A percentile compares a stretch with the other conserved stretches of the same genome.
These are phyloP conservation scores for Cladophialophora exuberans DNA, from an alignment of 2,329 filamentous ascomycete genomes.

Conservation along the genomic window DNA sequence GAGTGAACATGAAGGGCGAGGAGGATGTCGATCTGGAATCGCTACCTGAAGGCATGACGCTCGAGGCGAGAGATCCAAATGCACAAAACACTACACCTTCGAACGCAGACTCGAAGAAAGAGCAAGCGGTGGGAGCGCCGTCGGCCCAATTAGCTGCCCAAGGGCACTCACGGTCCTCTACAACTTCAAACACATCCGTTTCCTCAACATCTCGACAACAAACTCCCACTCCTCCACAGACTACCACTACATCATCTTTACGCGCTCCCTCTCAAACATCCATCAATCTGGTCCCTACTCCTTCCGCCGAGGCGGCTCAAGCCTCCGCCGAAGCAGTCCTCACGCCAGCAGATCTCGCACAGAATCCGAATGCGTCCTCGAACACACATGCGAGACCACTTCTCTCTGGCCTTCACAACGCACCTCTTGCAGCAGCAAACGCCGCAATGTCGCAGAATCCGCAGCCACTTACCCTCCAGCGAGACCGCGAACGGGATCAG, in stretches of 20 bases:
- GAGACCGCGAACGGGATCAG: slow-evolving; percentile 8
- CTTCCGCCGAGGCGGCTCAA: slow-evolving; percentile 27
- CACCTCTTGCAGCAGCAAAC: slow-evolving; percentile 23
- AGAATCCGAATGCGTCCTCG: slow-evolving; percentile 16
- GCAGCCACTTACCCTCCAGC: slow-evolving; percentile 6
- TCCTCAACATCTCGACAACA: background rate
- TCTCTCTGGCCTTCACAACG: slow-evolving; percentile 20
- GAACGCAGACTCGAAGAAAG: background rate
- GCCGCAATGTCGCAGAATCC: slow-evolving; percentile 17
- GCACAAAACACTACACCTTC: slow-evolving; percentile 4
- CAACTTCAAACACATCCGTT: background rate
- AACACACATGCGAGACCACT: slow-evolving; percentile 47
- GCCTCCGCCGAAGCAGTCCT: slow-evolving; percentile 25
- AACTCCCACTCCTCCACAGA: background rate
- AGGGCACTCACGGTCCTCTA: background rate
- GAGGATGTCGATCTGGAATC: slow-evolving; percentile 45
- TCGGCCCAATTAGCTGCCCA: background rate
- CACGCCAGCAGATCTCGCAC: slow-evolving; percentile 20
- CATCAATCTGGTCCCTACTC: slow-evolving; percentile 23
- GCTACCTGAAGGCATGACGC: slow-evolving; percentile 59
- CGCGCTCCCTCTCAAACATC: slow-evolving; percentile 36
- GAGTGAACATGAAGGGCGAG: slow-evolving; percentile 43
- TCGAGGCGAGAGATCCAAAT: slow-evolving; percentile 70
- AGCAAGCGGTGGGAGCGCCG: background rate
- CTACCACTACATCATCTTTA: background rate